Percentiles rank a stretch among this genome's conserved stretches.
These are phyloP conservation scores for Caulochytrium protostelioides DNA, from an alignment of 371 early-diverging fungal genomes.

Conservation along the genomic window DNA sequence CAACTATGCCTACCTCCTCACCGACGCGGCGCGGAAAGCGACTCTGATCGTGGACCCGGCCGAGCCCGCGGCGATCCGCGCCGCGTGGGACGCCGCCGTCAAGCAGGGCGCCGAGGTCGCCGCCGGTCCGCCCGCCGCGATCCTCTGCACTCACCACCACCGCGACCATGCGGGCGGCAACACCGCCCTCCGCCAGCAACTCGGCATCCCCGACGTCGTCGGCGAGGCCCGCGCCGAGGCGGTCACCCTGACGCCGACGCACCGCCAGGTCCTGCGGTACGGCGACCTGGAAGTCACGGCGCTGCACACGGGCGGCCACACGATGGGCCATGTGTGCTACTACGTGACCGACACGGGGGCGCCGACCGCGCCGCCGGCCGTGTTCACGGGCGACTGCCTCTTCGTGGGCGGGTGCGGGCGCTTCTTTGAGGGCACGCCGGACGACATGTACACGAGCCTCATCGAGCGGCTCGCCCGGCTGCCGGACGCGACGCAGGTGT, in stretches of 20 bases:
- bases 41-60: slow-evolving; percentile 43
- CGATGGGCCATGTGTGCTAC: slow-evolving; percentile 66
- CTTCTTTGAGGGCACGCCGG: slow-evolving; percentile 77
- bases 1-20: slow-evolving; percentile 57
- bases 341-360: slow-evolving; percentile 42
- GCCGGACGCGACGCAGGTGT: slow-evolving; percentile 62
- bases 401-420: slow-evolving; percentile 70
- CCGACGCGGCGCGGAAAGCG: slow-evolving; percentile 38
- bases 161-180: slow-evolving; percentile 65
- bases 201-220: slow-evolving; percentile 57
- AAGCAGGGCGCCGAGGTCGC: background rate
- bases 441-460: slow-evolving; percentile 60
- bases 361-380: slow-evolving; percentile 24
- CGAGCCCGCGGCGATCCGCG: slow-evolving; percentile 35
- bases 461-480: slow-evolving; percentile 34
- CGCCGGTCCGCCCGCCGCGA: slow-evolving; percentile 1
- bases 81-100: slow-evolving; percentile 7
- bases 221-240: slow-evolving; percentile 63
- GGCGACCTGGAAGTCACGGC: slow-evolving; percentile 41
- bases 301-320: slow-evolving; percentile 58
- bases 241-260: slow-evolving; percentile 47
- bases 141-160: slow-evolving; percentile 8
- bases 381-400: slow-evolving; percentile 61
- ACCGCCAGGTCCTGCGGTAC: slow-evolving; percentile 51
- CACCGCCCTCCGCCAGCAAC: slow-evolving; percentile 25